Percentiles rank a stretch among this genome's conserved stretches.
Evolutionary conservation across 768 basidiomycete genomes (phyloP).

Genomic region (Gloeostereum incarnatum): DNA sequence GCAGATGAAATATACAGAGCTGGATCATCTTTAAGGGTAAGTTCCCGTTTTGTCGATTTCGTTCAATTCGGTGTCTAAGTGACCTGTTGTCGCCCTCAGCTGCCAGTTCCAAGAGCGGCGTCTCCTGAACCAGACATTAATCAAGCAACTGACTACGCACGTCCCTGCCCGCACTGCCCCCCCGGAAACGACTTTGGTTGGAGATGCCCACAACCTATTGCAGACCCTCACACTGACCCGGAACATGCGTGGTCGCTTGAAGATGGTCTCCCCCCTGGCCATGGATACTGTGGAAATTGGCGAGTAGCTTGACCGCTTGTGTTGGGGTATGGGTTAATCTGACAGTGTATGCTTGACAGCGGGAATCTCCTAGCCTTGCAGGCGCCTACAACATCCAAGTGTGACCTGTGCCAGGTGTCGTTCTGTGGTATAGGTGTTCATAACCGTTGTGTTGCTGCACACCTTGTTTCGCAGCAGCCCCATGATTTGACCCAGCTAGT

Average conservation of each 20-base stretch:
- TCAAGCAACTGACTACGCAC: slow-evolving; percentile 52
- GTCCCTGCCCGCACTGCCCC: slow-evolving; percentile 74
- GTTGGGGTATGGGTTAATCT: not conserved
- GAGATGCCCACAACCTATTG: slow-evolving; percentile 73
- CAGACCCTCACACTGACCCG: slow-evolving; percentile 58
- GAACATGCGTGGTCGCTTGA: slow-evolving; percentile 74
- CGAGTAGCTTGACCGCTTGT: slow-evolving; percentile 18
- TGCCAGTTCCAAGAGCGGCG: slow-evolving; percentile 65
- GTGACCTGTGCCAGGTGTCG: slow-evolving; percentile 73
- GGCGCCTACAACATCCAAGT: slow-evolving; percentile 74
- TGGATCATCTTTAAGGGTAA: slow-evolving; percentile 55
- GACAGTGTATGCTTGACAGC: slow-evolving; percentile 21
- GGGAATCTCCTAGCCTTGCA: slow-evolving; percentile 66
- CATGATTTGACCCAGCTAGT: slow-evolving; percentile 57
- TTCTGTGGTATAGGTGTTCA: slow-evolving; percentile 80
- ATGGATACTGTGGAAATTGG: slow-evolving; percentile 79
- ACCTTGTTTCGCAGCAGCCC: slow-evolving; percentile 52
- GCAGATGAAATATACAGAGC: slow-evolving; percentile 73
- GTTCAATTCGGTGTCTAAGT: not conserved
- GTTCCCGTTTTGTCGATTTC: slow-evolving; percentile 13
- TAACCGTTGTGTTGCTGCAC: slow-evolving; percentile 57
- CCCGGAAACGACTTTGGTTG: slow-evolving; percentile 68
- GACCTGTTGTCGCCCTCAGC: slow-evolving; percentile 26
- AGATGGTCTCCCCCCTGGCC: slow-evolving; percentile 72
- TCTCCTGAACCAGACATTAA: slow-evolving; percentile 72